Evolutionary conservation across 306 rosid genomes (phyloP), one percentile per base, ranked within the genome.

Genomic region (Spatholobus suberectus): DNA sequence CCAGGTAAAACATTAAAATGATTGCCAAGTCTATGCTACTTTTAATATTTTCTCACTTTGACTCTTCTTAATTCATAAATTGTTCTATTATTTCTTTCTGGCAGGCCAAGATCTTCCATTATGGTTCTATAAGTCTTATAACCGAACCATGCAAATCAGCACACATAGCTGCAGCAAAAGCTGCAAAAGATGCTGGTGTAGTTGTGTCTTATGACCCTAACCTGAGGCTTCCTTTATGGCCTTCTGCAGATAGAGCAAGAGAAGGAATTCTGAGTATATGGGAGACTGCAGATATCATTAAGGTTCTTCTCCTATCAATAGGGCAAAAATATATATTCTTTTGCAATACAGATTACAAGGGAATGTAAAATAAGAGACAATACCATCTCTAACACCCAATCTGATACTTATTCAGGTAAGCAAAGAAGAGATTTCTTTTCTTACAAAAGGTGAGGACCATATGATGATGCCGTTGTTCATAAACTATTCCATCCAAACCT

Each of bases 111-210:
- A 90, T 95, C 34, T 91, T 95, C 71, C 98, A 95, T 76, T 92
- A 93, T 81, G 98, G 99, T 65, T 93, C 99, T 23, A 92, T 95
- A 75, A 95, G 99, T 90, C 99, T 95, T 18, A 95, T 95, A 77
- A 92, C 97, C 44, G 97, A 95, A 78, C 99, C 99, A 20, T 93
- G 99, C 92, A 95, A 92, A 85, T 93, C 99, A 0, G 94, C 98
- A 13, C 99, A 95, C 85, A 89, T 93, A 75, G 98, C 99, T 69
- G 99, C 98, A 20, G 87, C 92, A 68, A 93, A 88, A 88, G 92
- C 98, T 54, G 99, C 99, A 70, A 95, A 88, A 85, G 98, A 95
- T 27, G 96, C 97, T 20, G 99, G 98, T 70, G 94, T 81, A 20
- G 49, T 93, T 72, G 77, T 96, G 47, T 96, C 99, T 46, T 96